Percentiles rank a stretch among this genome's conserved stretches.
Evolutionary conservation across 495 filamentous ascomycete species (phyloP).

Genomic region (Penicillium flavigenum): DNA sequence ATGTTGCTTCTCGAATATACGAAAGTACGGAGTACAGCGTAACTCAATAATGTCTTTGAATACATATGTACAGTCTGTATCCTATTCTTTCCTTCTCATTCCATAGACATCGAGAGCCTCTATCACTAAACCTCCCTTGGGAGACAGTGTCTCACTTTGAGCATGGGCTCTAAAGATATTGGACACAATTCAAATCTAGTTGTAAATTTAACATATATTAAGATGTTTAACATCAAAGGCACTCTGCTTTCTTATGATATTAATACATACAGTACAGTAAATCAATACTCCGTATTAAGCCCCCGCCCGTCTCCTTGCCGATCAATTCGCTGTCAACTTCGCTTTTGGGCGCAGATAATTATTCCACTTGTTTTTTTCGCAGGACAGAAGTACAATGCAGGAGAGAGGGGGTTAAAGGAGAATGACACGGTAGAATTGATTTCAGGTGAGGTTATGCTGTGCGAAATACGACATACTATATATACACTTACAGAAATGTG

Average conservation of each 20-base stretch:
- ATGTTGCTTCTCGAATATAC: background rate
- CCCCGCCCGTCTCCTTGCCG: background rate
- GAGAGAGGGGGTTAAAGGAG: background rate
- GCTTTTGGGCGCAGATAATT: background rate
- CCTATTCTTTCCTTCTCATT: too few species aligned
- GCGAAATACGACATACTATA: background rate
- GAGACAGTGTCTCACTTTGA: background rate
- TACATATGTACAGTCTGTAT: too few species aligned
- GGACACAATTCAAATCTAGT: background rate
- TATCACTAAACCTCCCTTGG: too few species aligned
- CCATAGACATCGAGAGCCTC: too few species aligned
- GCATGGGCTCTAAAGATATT: background rate
- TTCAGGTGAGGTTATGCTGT: background rate
- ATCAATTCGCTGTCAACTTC: slow-evolving; percentile 1
- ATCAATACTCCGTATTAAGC: background rate
- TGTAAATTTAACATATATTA: too few species aligned
- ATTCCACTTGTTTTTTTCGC: slow-evolving; percentile 1
- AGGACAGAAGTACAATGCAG: slow-evolving; percentile 21
- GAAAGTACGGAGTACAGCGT: background rate
- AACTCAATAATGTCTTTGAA: too few species aligned
- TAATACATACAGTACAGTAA: background rate
- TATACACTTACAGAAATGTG: background rate
- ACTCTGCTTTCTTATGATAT: background rate
- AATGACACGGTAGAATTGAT: background rate
- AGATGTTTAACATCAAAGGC: background rate